These are phyloP conservation scores for Penicillium crustosum DNA, from an alignment of 2,329 filamentous ascomycete genomes.

Conservation along the genomic window DNA sequence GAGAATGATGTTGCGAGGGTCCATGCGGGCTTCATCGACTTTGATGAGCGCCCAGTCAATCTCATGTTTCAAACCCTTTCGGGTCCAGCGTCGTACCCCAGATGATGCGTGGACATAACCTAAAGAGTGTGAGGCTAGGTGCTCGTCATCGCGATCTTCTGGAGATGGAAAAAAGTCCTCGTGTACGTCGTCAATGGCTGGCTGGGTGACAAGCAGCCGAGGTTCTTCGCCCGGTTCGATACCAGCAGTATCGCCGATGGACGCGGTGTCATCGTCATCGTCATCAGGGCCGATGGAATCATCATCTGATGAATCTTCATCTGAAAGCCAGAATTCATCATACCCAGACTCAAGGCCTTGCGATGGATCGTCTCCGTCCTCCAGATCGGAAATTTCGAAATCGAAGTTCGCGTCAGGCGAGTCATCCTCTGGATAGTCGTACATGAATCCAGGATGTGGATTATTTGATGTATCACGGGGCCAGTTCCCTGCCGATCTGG, in stretches of 20 bases:
- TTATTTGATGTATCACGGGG: slow-evolving; percentile 21
- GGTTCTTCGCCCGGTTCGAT: slow-evolving; percentile 72
- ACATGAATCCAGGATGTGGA: slow-evolving; percentile 35
- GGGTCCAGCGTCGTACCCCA: slow-evolving; percentile 73
- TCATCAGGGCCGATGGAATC: slow-evolving; percentile 51
- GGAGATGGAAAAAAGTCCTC: slow-evolving; percentile 80
- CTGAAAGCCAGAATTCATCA: slow-evolving; percentile 48
- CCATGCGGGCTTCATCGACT: slow-evolving; percentile 69
- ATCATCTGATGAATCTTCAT: slow-evolving; percentile 54
- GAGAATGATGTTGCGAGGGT: slow-evolving; percentile 68
- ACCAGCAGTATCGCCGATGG: slow-evolving; percentile 74
- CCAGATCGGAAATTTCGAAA: slow-evolving; percentile 56
- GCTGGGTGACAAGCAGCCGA: slow-evolving; percentile 82
- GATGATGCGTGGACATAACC: slow-evolving; percentile 88
- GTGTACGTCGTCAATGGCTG: slow-evolving; percentile 82
- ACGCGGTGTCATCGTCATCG: slow-evolving; percentile 56
- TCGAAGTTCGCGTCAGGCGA: slow-evolving; percentile 41
- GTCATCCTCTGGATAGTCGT: slow-evolving; percentile 42
- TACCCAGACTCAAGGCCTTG: slow-evolving; percentile 39
- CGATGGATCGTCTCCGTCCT: slow-evolving; percentile 47
- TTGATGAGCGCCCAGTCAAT: slow-evolving; percentile 94
- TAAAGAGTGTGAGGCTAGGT: slow-evolving; percentile 75
- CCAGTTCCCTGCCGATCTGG: slow-evolving; percentile 50
- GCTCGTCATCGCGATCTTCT: slow-evolving; percentile 74
- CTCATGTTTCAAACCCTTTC: slow-evolving; percentile 76